phyloP scores from a whole-genome alignment of 495 filamentous ascomycete genomes.

The Xylaria sp. region DNA sequence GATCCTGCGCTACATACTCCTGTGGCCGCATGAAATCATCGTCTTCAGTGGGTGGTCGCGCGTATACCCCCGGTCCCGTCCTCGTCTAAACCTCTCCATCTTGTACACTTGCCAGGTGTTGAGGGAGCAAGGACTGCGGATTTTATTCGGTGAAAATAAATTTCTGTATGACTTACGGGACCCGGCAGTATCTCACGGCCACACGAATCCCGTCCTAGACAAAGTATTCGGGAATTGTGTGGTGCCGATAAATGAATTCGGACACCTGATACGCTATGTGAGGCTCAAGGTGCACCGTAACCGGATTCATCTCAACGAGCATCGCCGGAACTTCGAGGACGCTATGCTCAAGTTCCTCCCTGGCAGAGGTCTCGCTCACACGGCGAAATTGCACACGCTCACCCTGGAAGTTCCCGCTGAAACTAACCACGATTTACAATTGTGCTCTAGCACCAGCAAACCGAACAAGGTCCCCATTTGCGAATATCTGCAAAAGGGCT shows the following conservation, averaged over 20 bases:
- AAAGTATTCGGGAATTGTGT: background rate
- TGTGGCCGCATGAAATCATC: slow-evolving; percentile 40
- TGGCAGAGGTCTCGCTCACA: slow-evolving; percentile 20
- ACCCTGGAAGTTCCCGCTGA: slow-evolving; percentile 38
- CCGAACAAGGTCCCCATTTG: slow-evolving; percentile 28
- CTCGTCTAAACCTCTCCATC: slow-evolving; percentile 38
- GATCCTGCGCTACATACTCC: slow-evolving; percentile 46
- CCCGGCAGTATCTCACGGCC: slow-evolving; percentile 16
- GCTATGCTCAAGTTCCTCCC: slow-evolving; percentile 34
- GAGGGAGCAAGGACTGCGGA: slow-evolving; percentile 36
- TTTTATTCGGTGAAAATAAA: slow-evolving; percentile 51
- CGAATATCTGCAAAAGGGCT: slow-evolving; percentile 31
- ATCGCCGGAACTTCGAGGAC: slow-evolving; percentile 23
- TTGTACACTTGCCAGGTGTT: slow-evolving; percentile 40
- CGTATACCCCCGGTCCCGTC: slow-evolving; percentile 31
- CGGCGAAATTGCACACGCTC: slow-evolving; percentile 45
- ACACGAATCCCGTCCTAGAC: slow-evolving; percentile 4
- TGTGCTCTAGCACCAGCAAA: slow-evolving; percentile 11
- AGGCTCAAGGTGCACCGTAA: slow-evolving; percentile 46
- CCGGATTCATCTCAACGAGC: slow-evolving; percentile 23
- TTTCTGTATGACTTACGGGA: slow-evolving; percentile 52
- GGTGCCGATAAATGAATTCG: slow-evolving; percentile 45
- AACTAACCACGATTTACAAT: background rate
- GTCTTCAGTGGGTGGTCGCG: slow-evolving; percentile 47
- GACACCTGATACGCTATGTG: slow-evolving; percentile 47